Base-by-base conservation (phyloP, 1,284 basidiomycete species). In the Ustilago tritici region DNA sequence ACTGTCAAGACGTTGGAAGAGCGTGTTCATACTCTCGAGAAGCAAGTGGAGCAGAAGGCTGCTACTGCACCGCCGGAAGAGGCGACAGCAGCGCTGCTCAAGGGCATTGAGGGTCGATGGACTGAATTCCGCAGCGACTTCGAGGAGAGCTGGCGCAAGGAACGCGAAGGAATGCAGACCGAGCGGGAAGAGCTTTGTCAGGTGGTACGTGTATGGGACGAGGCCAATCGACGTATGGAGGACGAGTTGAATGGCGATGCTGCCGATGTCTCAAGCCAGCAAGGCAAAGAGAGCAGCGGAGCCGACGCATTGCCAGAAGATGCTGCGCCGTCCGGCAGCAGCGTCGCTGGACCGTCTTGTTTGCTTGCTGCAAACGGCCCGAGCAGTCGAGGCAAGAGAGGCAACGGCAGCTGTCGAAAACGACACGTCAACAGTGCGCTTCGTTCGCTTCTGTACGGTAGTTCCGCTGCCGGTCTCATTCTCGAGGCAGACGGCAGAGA, bases 121-220 rank as follows among this genome's bases (percentile, higher is more conserved):
- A 89, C 88, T 36, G 83, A 84, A 9, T 90, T 89, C 89, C 85
- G 81, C 53, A 74, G 75, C 31, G 70, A 76, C 61, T 83, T 87
- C 41, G 87, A 88, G 70, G 78, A 80, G 40, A 79, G 79, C 19
- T 86, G 85, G 83, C 77, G 76, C 60, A 87, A 88, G 64, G 91
- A 95, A 52, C 90, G 92, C 74, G 91, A 93, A 78, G 92, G 92
- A 57, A 95, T 95, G 93, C 89, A 89, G 7, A 88, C 90, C 31
- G 95, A 97, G 87, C 89, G 94, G 2, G 92, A 93, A 73, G 89
- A 93, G 36, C 88, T 97, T 8, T 88, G 89, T 47, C 89, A 90
- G 28, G 92, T 93, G 10, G 90, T 92, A 41, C 90, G 92, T 43
- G 93, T 95, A 73, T 95, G 93, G 92, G 95, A 97, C 77, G 89